A percentile compares a stretch with the other conserved stretches of the same genome.
These are phyloP conservation scores for Cymodocea nodosa DNA, from an alignment of 116 monocot genomes.

Conservation along the genomic window DNA sequence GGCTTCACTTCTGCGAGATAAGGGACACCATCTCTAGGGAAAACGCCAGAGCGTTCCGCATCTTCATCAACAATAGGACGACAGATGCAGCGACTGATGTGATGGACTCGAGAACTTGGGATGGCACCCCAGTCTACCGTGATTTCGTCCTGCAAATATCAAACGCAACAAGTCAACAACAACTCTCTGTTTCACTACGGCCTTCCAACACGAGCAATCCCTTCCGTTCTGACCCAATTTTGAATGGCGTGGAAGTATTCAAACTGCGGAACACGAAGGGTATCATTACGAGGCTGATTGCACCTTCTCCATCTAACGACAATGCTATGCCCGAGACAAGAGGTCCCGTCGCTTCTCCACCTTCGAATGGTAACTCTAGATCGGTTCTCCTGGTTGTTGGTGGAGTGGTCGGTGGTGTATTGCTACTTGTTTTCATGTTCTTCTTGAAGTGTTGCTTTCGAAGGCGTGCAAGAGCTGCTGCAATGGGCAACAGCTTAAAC, in stretches of 20 bases:
- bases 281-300: neutral
- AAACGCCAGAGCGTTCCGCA: neutral
- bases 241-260: conserved; percentile 9
- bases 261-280: neutral
- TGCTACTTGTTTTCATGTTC: neutral
- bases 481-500: neutral
- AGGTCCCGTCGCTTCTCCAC: too few species aligned
- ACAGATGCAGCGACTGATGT: neutral
- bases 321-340: neutral
- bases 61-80: neutral
- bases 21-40: too few species aligned
- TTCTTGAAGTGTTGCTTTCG: neutral
- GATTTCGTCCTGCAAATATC: neutral
- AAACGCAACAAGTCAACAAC: neutral
- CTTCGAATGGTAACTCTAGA: neutral
- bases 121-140: neutral
- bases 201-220: neutral
- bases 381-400: neutral
- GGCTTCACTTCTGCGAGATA: conserved; percentile 9
- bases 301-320: neutral
- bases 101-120: neutral
- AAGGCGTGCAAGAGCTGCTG: too few species aligned
- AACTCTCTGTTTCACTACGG: neutral
- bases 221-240: neutral
- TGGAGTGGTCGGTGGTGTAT: neutral